These are phyloP conservation scores for Eucalyptus melliodora DNA, from an alignment of 345 rosid genomes.

Conservation along the genomic window DNA sequence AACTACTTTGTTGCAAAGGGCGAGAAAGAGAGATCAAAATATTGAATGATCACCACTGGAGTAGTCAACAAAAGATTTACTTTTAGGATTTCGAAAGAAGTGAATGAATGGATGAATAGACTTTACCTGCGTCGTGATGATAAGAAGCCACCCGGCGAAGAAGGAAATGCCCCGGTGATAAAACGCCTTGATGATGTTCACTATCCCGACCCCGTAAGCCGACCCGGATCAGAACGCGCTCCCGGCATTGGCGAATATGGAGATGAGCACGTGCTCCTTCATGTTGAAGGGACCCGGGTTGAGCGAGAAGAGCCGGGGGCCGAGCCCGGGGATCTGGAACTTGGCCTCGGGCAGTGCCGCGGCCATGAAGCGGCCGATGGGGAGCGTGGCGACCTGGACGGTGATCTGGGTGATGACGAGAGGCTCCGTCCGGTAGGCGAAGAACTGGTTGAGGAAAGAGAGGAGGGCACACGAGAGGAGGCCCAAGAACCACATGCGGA, in stretches of 20 bases:
- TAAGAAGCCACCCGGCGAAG: constrained; percentile 74
- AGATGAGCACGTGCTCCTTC: constrained; percentile 79
- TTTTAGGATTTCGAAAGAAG: not conserved
- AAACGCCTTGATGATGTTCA: constrained; percentile 65
- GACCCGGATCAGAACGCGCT: constrained; percentile 75
- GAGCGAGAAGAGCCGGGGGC: constrained; percentile 41
- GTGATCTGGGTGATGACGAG: constrained; percentile 72
- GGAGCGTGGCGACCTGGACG: constrained; percentile 73
- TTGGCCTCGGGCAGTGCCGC: constrained; percentile 38
- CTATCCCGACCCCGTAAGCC: constrained; percentile 66
- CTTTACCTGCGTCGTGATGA: constrained; percentile 67
- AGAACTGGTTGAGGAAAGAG: constrained; percentile 79
- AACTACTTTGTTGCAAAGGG: not conserved
- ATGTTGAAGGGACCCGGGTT: constrained; percentile 84
- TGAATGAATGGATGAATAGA: not conserved
- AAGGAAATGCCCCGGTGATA: constrained; percentile 57
- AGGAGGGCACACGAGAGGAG: constrained; percentile 56
- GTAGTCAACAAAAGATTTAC: not conserved
- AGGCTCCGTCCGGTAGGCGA: constrained; percentile 81
- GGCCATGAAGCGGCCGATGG: constrained; percentile 66
- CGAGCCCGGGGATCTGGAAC: constrained; percentile 49
- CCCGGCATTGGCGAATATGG: constrained; percentile 82
- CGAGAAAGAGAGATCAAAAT: not conserved
- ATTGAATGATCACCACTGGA: not conserved
- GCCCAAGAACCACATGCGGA: constrained; percentile 83